A percentile compares a stretch with the other conserved stretches of the same genome.
phyloP scores from a whole-genome alignment of 495 filamentous ascomycete species.

The Antarctomyces pellizariae region DNA sequence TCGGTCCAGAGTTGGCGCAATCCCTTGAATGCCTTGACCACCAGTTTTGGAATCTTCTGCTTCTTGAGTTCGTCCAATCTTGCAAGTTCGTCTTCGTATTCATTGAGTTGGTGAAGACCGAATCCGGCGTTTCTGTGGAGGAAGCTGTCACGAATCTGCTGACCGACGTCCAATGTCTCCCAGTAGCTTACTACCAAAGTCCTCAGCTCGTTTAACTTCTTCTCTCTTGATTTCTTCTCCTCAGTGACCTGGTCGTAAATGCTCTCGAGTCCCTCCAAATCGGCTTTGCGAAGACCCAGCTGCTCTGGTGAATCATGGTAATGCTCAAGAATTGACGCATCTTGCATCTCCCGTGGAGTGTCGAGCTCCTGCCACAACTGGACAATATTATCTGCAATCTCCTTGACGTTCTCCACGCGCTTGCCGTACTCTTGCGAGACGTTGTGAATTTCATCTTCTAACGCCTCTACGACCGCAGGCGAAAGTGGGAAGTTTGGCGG shows the following conservation, averaged over 20 bases:
- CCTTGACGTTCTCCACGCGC: slow-evolving; percentile 50
- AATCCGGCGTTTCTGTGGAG: slow-evolving; percentile 45
- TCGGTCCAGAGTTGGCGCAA: slow-evolving; percentile 88
- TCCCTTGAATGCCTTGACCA: slow-evolving; percentile 75
- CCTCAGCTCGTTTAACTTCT: slow-evolving; percentile 53
- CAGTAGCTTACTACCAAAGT: slow-evolving; percentile 57
- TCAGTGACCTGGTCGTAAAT: slow-evolving; percentile 71
- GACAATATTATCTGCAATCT: slow-evolving; percentile 63
- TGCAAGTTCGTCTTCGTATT: slow-evolving; percentile 73
- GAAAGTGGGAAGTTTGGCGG: slow-evolving; percentile 73
- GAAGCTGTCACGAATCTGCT: slow-evolving; percentile 63
- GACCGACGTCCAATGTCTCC: slow-evolving; percentile 68
- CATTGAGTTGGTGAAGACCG: slow-evolving; percentile 70
- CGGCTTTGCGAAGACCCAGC: slow-evolving; percentile 69
- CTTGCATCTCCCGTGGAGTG: slow-evolving; percentile 79
- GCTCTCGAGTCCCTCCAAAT: slow-evolving; percentile 43
- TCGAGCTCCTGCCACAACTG: slow-evolving; percentile 89
- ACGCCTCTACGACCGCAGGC: slow-evolving; percentile 56
- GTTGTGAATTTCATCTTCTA: slow-evolving; percentile 76
- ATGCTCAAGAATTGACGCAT: slow-evolving; percentile 60
- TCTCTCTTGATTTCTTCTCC: slow-evolving; percentile 80
- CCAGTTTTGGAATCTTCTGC: slow-evolving; percentile 84
- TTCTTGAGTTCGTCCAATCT: slow-evolving; percentile 79
- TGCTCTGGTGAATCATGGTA: slow-evolving; percentile 83
- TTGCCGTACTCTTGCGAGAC: slow-evolving; percentile 89